Evolutionary conservation across 2,329 filamentous ascomycete genomes (phyloP).

Genomic region (Blastomyces parvus): DNA sequence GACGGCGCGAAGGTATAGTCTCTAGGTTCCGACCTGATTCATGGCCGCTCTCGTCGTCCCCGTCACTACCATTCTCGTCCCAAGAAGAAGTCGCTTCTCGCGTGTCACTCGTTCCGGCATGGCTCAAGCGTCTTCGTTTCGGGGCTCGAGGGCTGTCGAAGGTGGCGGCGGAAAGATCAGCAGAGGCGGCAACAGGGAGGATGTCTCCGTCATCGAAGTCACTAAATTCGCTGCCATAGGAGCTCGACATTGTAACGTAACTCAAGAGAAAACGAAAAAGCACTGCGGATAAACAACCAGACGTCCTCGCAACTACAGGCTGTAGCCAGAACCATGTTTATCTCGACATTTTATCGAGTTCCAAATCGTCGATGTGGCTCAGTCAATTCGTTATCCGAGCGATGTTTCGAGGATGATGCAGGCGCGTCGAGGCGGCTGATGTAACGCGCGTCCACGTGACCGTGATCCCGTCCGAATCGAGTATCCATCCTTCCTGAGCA

Average conservation of each 20-base stretch:
- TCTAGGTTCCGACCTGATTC: slow-evolving; percentile 18
- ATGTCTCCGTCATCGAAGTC: slow-evolving; percentile 23
- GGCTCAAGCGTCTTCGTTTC: slow-evolving; percentile 29
- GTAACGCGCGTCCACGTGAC: neutral
- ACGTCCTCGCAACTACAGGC: neutral
- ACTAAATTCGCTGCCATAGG: slow-evolving; percentile 23
- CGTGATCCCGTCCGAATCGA: neutral
- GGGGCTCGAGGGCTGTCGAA: slow-evolving; percentile 21
- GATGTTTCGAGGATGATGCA: neutral
- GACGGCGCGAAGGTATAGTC: slow-evolving; percentile 7
- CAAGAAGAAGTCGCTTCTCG: neutral
- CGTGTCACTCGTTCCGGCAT: neutral
- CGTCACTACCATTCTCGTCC: neutral
- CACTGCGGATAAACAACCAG: neutral
- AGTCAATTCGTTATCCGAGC: neutral
- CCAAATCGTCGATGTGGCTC: neutral
- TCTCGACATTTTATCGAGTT: neutral
- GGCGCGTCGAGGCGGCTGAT: neutral
- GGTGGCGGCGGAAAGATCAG: neutral
- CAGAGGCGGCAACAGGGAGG: neutral
- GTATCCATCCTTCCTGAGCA: too few relatives aligned
- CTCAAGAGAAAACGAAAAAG: neutral
- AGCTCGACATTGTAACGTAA: slow-evolving; percentile 23
- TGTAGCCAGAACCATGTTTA: neutral
- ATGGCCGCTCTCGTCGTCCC: neutral